Conservation (phyloP, 108 stramenopile genomes). For the Mediolabrus comicus region DNA sequence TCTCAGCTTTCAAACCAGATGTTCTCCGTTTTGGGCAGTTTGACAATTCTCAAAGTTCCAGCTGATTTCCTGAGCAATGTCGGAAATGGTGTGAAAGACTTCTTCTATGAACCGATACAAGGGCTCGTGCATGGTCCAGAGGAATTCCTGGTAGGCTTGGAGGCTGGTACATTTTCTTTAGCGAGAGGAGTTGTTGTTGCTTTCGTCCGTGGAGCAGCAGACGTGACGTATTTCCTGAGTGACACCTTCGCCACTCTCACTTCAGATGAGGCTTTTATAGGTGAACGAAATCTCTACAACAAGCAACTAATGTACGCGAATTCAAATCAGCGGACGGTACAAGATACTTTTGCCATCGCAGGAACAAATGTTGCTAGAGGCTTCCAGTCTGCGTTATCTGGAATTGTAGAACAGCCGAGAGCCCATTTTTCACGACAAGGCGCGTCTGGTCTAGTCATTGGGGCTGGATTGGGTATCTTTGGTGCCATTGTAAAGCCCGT, state of each 20-base stretch:
- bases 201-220: constrained; percentile 72
- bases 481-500: constrained; percentile 80
- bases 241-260: constrained; percentile 69
- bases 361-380: constrained; percentile 67
- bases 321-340: constrained; percentile 45
- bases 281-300: constrained; percentile 73
- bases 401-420: constrained; percentile 73
- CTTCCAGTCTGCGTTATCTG: constrained; percentile 65
- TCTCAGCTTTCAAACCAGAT: constrained; percentile 82
- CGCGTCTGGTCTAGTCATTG: constrained; percentile 72
- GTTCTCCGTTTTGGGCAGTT: constrained; percentile 66
- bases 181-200: constrained; percentile 82
- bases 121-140: constrained; percentile 60
- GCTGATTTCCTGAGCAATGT: constrained; percentile 85
- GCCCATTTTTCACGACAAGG: constrained; percentile 75
- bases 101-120: constrained; percentile 86
- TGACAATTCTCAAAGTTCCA: constrained; percentile 76
- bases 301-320: constrained; percentile 58
- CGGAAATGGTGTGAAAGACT: constrained; percentile 77
- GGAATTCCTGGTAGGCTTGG: constrained; percentile 78
- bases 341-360: constrained; percentile 63
- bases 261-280: constrained; percentile 79
- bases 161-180: constrained; percentile 70
- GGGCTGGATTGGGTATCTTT: constrained; percentile 71
- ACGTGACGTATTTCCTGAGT: constrained; percentile 76